phyloP scores from a whole-genome alignment of 805 yeast genomes.

The Pichia cabralensis region DNA sequence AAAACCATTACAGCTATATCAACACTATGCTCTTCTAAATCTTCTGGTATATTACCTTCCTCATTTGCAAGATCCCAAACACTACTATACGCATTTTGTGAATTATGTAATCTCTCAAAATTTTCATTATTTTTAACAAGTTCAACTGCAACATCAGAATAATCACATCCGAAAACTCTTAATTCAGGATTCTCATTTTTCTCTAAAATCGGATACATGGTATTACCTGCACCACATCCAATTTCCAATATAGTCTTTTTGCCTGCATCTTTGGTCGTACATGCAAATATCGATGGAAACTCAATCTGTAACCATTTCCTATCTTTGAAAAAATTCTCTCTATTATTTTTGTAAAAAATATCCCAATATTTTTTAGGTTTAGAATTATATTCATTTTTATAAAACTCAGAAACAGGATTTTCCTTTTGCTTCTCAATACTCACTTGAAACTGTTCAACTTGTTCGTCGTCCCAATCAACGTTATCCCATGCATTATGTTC shows the following conservation, averaged over 20 bases:
- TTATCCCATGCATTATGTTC: slow-evolving; percentile 95
- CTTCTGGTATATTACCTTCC: slow-evolving; percentile 69
- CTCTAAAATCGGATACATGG: slow-evolving; percentile 79
- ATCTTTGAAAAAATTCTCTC: slow-evolving; percentile 91
- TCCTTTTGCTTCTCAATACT: slow-evolving; percentile 55
- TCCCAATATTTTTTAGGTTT: slow-evolving; percentile 96
- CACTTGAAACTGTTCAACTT: slow-evolving; percentile 50
- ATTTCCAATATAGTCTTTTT: slow-evolving; percentile 72
- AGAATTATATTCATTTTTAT: slow-evolving; percentile 64
- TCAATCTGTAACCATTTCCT: slow-evolving; percentile 94
- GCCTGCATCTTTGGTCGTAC: slow-evolving; percentile 65
- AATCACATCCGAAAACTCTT: slow-evolving; percentile 77
- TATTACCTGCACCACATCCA: slow-evolving; percentile 98
- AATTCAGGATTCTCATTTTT: slow-evolving; percentile 76
- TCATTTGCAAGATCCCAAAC: slow-evolving; percentile 94
- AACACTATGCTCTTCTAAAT: slow-evolving; percentile 68
- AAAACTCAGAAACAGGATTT: slow-evolving; percentile 80
- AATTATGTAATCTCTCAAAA: slow-evolving; percentile 33
- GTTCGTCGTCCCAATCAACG: slow-evolving; percentile 95
- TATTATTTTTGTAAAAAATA: slow-evolving; percentile 80
- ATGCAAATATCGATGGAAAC: slow-evolving; percentile 76
- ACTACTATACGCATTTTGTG: slow-evolving; percentile 53
- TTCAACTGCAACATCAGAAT: slow-evolving; percentile 82
- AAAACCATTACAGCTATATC: slow-evolving; percentile 94
- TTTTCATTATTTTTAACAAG: slow-evolving; percentile 57